Percentiles rank a stretch among this genome's conserved stretches.
Conservation (phyloP, 2,329 filamentous ascomycete genomes). For the Trichoderma breve region DNA sequence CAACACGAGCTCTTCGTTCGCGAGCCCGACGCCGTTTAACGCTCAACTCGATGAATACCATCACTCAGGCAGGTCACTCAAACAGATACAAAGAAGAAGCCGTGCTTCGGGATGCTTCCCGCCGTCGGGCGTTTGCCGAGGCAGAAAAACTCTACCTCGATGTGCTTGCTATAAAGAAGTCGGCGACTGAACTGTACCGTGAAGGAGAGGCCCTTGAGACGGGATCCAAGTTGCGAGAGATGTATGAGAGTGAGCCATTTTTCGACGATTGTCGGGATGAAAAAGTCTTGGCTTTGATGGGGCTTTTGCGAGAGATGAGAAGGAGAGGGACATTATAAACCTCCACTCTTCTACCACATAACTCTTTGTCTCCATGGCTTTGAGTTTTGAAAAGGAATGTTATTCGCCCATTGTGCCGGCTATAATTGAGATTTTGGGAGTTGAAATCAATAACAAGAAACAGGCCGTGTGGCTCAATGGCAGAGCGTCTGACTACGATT, state of each 20-base stretch:
- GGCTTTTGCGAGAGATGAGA: constrained; percentile 20
- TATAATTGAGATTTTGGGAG: neutral
- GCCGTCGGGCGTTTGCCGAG: constrained; percentile 23
- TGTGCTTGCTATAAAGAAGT: constrained; percentile 26
- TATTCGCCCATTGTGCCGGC: neutral
- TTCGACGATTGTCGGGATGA: constrained; percentile 25
- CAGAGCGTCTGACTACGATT: constrained; percentile 21
- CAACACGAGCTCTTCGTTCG: neutral
- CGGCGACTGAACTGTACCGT: constrained; percentile 26
- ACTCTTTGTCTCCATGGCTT: neutral
- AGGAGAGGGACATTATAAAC: constrained; percentile 21
- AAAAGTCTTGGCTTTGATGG: constrained; percentile 22
- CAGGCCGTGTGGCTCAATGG: constrained; percentile 20
- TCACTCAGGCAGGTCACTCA: neutral
- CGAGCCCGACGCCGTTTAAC: constrained; percentile 8
- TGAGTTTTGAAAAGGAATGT: neutral
- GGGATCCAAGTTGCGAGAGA: constrained; percentile 28
- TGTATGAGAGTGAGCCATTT: constrained; percentile 31
- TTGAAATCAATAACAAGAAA: neutral
- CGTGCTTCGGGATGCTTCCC: constrained; percentile 20
- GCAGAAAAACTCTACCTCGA: constrained; percentile 31
- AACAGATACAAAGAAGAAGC: constrained; percentile 17
- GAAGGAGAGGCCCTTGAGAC: constrained; percentile 27
- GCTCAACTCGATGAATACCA: neutral
- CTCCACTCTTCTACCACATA: neutral